Evolutionary conservation across 1,139 yeast genomes (phyloP).

Genomic region (Kurtzmaniella quercitrusa): DNA sequence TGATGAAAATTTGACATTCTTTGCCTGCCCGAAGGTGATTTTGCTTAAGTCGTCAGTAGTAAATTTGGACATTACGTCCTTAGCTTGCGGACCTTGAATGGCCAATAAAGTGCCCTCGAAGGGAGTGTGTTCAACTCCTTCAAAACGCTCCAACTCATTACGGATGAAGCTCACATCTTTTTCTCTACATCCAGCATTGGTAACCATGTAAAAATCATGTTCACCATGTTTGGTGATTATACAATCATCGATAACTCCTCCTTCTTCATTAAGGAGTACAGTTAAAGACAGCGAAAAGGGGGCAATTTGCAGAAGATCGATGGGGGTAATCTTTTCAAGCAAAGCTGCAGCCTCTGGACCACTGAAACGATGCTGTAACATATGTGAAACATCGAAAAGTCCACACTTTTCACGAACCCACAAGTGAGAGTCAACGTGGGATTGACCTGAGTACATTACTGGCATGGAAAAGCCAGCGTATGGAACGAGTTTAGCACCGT

Average conservation of each 20-base stretch:
- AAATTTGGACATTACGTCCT: slow-evolving; percentile 58
- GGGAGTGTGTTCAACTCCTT: slow-evolving; percentile 51
- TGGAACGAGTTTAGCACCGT: slow-evolving; percentile 89
- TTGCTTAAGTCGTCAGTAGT: slow-evolving; percentile 55
- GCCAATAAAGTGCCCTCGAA: slow-evolving; percentile 82
- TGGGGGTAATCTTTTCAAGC: slow-evolving; percentile 78
- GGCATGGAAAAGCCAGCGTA: slow-evolving; percentile 97
- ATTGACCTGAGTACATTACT: slow-evolving; percentile 72
- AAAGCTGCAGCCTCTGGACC: slow-evolving; percentile 71
- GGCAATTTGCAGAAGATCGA: slow-evolving; percentile 59
- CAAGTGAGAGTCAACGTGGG: slow-evolving; percentile 88
- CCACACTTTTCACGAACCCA: slow-evolving; percentile 93
- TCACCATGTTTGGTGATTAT: slow-evolving; percentile 82
- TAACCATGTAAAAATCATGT: slow-evolving; percentile 83
- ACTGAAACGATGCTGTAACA: slow-evolving; percentile 79
- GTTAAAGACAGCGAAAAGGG: slow-evolving; percentile 69
- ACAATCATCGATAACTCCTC: slow-evolving; percentile 91
- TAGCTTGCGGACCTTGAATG: slow-evolving; percentile 86
- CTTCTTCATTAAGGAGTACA: slow-evolving; percentile 67
- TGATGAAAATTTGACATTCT: slow-evolving; percentile 46
- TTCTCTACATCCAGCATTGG: slow-evolving; percentile 92
- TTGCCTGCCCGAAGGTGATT: slow-evolving; percentile 74
- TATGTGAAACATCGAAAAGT: slow-evolving; percentile 92
- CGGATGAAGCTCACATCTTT: slow-evolving; percentile 68
- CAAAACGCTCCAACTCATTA: slow-evolving; percentile 42